Base-by-base conservation (phyloP, 768 basidiomycete genomes). In the Hericium rajendrae region DNA sequence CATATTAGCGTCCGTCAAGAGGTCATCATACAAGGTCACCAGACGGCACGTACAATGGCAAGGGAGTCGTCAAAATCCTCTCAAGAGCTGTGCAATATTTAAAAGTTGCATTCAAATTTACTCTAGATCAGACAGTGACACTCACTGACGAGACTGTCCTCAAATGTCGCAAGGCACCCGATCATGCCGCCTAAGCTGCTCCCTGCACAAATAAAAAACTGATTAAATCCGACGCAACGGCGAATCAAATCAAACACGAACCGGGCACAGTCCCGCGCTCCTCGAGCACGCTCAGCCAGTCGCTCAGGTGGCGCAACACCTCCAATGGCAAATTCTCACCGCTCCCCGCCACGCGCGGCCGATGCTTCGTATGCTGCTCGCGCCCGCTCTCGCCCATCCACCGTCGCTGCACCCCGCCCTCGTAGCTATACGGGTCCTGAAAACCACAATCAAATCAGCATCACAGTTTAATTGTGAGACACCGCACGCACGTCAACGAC, bases 241-340 rank as follows among this genome's bases (percentile, higher is more conserved):
- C n/a, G 40, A 39, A 18, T 13, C 18, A 49, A 3, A 13, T 28
- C 16, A 43, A 18, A 15, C 2, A 65, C 71, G 24, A 50, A 78
- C 83, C 81, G 26, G 82, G 78, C 12, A 84, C 80, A 20, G 76
- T 78, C n/a, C 72, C 74, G 54, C 83, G 73, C 63, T 79, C 81
- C 60, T 85, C 83, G 39, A 84, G 67, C 12, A 78, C 75, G 60
- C 76, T 77, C 53, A 76, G 69, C 83, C 83, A 85, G 56, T 81
- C 76, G 60, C 81, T 81, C 52, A 85, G 63, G 59, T 75, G 77
- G 16, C 78, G 68, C 51, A 85, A 48, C 48, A 85, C 73, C 62
- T 83, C 79, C 38, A 84, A 65, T 9, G 83, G 83, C 9, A 84
- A 66, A 65, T 84, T 85, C 62, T 82, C 75, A 11, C 82, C 81